Conservation (phyloP, 225 moss, liverwort and hornwort species). For the Lunularia cruciata region DNA sequence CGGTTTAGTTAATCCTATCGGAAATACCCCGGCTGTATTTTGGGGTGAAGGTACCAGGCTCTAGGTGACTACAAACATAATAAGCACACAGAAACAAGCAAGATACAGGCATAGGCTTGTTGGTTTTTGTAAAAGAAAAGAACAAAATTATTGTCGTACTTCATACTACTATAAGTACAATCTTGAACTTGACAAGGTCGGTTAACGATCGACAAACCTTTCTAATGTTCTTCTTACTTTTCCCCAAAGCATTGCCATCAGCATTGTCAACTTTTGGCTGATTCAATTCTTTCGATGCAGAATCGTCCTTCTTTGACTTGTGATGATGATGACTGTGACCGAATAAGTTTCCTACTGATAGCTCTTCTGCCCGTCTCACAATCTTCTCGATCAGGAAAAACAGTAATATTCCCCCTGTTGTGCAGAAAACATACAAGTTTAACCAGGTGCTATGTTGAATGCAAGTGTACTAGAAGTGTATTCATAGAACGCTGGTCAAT, state of each 20-base stretch:
- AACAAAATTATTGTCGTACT: too few species aligned
- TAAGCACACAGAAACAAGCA: background rate
- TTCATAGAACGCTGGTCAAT: background rate
- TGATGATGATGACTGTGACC: slow-evolving; percentile 61
- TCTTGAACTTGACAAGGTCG: too few species aligned
- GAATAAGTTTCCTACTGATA: slow-evolving; percentile 34
- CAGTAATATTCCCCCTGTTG: slow-evolving; percentile 74
- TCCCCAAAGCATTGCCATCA: background rate
- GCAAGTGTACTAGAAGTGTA: too few species aligned
- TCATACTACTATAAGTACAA: too few species aligned
- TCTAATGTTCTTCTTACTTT: slow-evolving; percentile 13
- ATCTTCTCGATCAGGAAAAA: slow-evolving; percentile 94
- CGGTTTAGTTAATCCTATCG: too few species aligned
- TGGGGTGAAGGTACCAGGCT: too few species aligned
- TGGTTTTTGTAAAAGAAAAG: too few species aligned
- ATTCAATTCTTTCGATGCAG: background rate
- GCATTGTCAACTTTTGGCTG: background rate
- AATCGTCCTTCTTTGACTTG: background rate
- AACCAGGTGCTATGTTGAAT: slow-evolving; percentile 5
- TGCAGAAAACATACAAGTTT: background rate
- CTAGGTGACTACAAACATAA: too few species aligned
- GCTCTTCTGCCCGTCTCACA: slow-evolving; percentile 76
- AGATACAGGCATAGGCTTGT: too few species aligned
- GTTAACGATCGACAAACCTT: slow-evolving; percentile 7
- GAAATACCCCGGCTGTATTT: too few species aligned